These are phyloP conservation scores for Megacollybia platyphylla DNA, from an alignment of 1,284 basidiomycete genomes.

Conservation along the genomic window DNA sequence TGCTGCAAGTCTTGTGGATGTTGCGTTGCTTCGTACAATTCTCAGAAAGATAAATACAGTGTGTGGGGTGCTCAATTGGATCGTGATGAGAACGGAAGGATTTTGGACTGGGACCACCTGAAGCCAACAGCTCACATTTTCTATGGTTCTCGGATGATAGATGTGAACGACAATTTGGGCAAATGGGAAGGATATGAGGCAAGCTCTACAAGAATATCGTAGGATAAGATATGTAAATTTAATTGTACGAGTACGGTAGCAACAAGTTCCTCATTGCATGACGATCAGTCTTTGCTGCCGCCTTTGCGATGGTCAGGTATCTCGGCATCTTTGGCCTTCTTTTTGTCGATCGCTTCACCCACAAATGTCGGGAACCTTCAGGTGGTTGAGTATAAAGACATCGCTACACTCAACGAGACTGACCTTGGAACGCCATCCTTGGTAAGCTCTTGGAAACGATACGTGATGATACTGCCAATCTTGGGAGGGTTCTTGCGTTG, in stretches of 20 bases:
- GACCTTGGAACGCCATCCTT: conserved; percentile 43
- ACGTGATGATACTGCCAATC: conserved; percentile 47
- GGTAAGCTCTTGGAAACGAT: conserved; percentile 56
- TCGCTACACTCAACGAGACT: conserved; percentile 5
- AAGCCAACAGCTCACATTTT: conserved; percentile 53
- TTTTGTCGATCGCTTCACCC: conserved; percentile 42
- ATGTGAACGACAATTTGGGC: conserved; percentile 35
- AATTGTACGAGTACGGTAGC: not conserved
- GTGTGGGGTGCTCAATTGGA: conserved; percentile 42
- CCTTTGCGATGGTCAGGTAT: conserved; percentile 28
- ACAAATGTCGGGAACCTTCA: conserved; percentile 47
- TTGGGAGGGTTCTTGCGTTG: conserved; percentile 40
- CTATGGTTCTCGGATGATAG: conserved; percentile 47
- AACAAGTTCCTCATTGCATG: not conserved
- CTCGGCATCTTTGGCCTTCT: conserved; percentile 39
- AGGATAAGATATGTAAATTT: not conserved
- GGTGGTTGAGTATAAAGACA: conserved; percentile 1
- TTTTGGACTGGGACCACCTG: conserved; percentile 34
- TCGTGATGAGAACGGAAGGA: conserved; percentile 31
- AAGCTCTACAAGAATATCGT: conserved; percentile 20
- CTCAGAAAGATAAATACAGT: conserved; percentile 29
- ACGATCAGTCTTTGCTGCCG: not conserved
- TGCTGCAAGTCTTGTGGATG: conserved; percentile 48
- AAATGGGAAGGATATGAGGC: conserved; percentile 54
- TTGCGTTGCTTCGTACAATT: conserved; percentile 35